These are phyloP conservation scores for Bretziella fagacearum DNA, from an alignment of 2,329 filamentous ascomycete species.

Conservation along the genomic window DNA sequence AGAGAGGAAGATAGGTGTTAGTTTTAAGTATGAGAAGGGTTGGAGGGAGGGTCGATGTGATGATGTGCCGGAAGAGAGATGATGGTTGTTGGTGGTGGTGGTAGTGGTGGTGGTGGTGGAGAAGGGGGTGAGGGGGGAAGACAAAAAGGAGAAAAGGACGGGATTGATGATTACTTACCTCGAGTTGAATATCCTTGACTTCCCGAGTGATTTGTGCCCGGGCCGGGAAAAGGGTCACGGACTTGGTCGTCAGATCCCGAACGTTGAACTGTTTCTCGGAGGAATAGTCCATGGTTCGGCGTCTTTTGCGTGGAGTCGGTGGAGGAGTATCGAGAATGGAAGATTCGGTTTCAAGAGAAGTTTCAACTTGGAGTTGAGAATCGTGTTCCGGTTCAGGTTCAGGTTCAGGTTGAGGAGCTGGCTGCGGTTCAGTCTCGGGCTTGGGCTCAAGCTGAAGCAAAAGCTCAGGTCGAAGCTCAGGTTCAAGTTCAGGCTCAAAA, in stretches of 20 bases:
- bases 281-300: constrained; percentile 1
- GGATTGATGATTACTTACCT: constrained; percentile 20
- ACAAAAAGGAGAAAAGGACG: neutral
- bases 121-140: neutral
- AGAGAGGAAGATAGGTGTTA: constrained; percentile 25
- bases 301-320: constrained; percentile 2
- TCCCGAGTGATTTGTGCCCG: constrained; percentile 44
- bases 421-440: too few relatives aligned
- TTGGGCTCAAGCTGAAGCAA: too few relatives aligned
- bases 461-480: too few relatives aligned
- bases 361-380: too few relatives aligned
- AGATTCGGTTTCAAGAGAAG: too few relatives aligned
- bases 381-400: too few relatives aligned
- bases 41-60: too few relatives aligned
- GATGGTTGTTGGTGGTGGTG: neutral
- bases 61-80: too few relatives aligned
- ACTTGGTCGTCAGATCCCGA: constrained; percentile 39
- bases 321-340: too few relatives aligned
- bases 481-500: neutral
- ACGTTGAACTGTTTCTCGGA: constrained; percentile 30
- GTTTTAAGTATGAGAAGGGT: neutral
- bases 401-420: too few relatives aligned
- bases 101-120: neutral
- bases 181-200: constrained; percentile 35
- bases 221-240: constrained; percentile 45